A percentile compares a stretch with the other conserved stretches of the same genome.
Conservation (phyloP, 2,329 filamentous ascomycete species). For the Xylariaceae sp. region DNA sequence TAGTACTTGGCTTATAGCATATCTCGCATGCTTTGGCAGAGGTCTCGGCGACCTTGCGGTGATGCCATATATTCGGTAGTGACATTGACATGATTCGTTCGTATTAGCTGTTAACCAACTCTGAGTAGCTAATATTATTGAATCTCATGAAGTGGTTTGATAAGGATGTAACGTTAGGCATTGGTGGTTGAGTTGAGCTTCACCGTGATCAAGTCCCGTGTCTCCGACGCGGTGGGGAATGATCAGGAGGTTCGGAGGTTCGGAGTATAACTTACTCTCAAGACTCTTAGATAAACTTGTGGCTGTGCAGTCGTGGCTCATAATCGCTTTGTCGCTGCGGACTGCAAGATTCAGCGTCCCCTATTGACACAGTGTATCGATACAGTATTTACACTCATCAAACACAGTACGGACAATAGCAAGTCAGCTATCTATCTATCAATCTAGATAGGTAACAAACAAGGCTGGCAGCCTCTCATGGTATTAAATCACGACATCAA, state of each 20-base stretch:
- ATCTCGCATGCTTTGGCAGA: constrained; percentile 80
- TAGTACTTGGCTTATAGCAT: constrained; percentile 83
- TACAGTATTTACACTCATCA: no score
- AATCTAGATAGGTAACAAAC: no score
- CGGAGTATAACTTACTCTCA: neutral
- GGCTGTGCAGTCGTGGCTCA: constrained; percentile 1
- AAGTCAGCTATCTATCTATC: neutral
- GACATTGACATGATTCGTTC: constrained; percentile 44
- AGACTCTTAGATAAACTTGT: neutral
- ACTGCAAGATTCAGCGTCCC: no score
- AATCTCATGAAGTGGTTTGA: neutral
- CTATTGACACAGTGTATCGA: no score
- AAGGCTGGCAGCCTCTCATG: no score
- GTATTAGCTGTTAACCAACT: neutral
- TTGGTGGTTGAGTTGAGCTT: neutral
- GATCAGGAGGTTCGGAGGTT: neutral
- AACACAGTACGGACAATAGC: neutral
- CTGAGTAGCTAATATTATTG: neutral
- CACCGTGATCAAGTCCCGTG: neutral
- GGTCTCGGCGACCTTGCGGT: constrained; percentile 81
- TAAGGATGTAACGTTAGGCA: neutral
- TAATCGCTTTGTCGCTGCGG: neutral
- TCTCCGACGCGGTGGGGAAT: neutral
- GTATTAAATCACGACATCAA: no score
- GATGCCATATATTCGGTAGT: constrained; percentile 75